Evolutionary conservation across 1,284 basidiomycete genomes (phyloP).

Genomic region (Phlebopus sp.): DNA sequence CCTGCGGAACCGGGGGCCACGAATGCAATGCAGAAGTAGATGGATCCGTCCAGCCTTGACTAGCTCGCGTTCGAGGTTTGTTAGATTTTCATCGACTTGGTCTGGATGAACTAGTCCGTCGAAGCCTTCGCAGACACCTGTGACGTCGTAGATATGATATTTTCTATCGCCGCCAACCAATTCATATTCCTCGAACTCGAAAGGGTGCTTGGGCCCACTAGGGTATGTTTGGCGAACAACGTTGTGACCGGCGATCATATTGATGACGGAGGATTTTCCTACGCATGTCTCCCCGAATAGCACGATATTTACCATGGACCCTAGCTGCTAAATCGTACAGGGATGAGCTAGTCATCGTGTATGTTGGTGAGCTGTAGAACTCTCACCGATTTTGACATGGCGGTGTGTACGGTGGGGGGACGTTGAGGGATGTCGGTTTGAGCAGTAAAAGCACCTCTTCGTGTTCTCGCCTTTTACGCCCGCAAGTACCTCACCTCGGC

Average conservation of each 20-base stretch:
- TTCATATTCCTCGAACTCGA: not conserved
- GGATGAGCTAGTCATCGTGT: no score
- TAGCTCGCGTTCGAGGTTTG: slow-evolving; percentile 1
- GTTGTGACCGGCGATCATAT: slow-evolving; percentile 4
- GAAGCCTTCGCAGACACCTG: slow-evolving; percentile 6
- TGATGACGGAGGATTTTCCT: slow-evolving; percentile 11
- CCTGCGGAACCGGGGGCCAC: slow-evolving; percentile 5
- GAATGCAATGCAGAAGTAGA: slow-evolving; percentile 9
- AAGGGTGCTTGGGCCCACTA: slow-evolving; percentile 1
- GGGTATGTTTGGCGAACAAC: slow-evolving; percentile 3
- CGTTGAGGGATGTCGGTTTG: no score
- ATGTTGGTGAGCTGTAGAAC: no score
- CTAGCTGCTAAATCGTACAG: no score
- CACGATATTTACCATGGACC: slow-evolving; percentile 4
- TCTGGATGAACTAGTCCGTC: slow-evolving; percentile 2
- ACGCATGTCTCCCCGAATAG: slow-evolving; percentile 11
- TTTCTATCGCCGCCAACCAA: not conserved
- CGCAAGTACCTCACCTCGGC: no score
- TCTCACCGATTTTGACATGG: no score
- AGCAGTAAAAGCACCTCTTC: no score
- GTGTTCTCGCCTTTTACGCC: no score
- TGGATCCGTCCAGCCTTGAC: slow-evolving; percentile 4
- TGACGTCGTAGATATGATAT: slow-evolving; percentile 6
- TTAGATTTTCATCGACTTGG: slow-evolving; percentile 2
- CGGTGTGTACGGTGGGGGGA: no score